Percentiles rank a stretch among this genome's conserved stretches.
These are phyloP conservation scores for Eutypella sp. DNA, from an alignment of 2,329 filamentous ascomycete species.

Conservation along the genomic window DNA sequence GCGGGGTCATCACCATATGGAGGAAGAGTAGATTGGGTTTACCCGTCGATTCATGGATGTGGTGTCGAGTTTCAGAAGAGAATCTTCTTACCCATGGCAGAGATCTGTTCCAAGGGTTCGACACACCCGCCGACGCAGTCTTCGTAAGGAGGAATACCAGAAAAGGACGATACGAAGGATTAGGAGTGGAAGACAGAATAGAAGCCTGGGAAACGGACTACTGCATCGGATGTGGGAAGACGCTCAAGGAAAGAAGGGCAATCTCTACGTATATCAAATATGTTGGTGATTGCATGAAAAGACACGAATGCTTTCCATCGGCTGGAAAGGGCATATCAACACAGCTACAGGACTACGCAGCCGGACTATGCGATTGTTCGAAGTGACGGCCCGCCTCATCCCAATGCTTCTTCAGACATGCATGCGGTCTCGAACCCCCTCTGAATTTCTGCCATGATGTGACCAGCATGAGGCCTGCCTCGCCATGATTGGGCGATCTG, in stretches of 20 bases:
- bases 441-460: conserved; percentile 21
- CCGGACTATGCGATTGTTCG: conserved; percentile 12
- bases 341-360: conserved; percentile 11
- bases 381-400: conserved; percentile 1
- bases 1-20: conserved; percentile 6
- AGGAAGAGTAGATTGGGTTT: background rate
- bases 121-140: conserved; percentile 12
- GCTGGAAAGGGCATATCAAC: conserved; percentile 1
- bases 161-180: conserved; percentile 6
- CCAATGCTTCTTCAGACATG: conserved; percentile 5
- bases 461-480: conserved; percentile 20
- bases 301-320: conserved; percentile 12
- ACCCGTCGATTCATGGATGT: background rate
- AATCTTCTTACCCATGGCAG: conserved; percentile 7
- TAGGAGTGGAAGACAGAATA: conserved; percentile 9
- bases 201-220: conserved; percentile 14
- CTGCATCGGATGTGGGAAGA: conserved; percentile 23
- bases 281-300: conserved; percentile 17
- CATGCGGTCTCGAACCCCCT: conserved; percentile 19
- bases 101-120: background rate
- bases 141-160: background rate
- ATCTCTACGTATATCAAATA: conserved; percentile 13
- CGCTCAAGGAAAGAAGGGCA: conserved; percentile 16
- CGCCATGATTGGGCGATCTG: conserved; percentile 23
- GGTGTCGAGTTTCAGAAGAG: conserved; percentile 13